Conservation (phyloP, 2,329 filamentous ascomycete species). For the Epichloe typhina region DNA sequence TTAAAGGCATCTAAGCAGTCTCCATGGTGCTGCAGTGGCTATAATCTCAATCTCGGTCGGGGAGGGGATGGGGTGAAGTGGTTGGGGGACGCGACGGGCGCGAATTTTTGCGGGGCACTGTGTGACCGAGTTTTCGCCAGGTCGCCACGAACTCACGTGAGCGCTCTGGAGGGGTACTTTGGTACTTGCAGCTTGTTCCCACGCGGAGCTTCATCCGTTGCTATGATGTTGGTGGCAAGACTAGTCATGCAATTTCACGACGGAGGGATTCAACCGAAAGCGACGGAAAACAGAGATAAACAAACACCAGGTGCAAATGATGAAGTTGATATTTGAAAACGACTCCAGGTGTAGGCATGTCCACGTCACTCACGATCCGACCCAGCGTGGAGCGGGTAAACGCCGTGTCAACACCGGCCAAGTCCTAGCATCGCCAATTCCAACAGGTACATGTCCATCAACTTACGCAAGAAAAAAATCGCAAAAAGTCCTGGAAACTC, state of each 20-base stretch:
- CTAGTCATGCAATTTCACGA: no score
- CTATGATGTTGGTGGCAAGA: no score
- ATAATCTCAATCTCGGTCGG: slow-evolving; percentile 10
- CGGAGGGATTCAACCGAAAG: no score
- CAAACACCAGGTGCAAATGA: no score
- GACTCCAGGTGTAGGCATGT: no score
- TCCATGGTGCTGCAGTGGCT: slow-evolving; percentile 16
- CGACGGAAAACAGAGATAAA: no score
- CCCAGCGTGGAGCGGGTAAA: slow-evolving; percentile 13
- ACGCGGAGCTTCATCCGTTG: not conserved
- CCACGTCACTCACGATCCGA: no score
- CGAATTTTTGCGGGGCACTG: slow-evolving; percentile 23
- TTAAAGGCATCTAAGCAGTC: slow-evolving; percentile 2
- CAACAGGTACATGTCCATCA: not conserved
- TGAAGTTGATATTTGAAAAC: no score
- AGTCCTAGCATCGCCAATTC: slow-evolving; percentile 10
- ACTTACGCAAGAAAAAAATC: not conserved
- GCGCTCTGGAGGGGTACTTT: slow-evolving; percentile 3
- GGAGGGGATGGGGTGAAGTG: slow-evolving; percentile 27
- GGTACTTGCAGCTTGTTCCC: not conserved
- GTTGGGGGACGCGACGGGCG: slow-evolving; percentile 31
- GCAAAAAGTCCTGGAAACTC: not conserved
- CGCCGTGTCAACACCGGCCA: slow-evolving; percentile 17
- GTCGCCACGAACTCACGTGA: slow-evolving; percentile 33
- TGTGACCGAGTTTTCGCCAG: slow-evolving; percentile 22